phyloP scores from a whole-genome alignment of 495 filamentous ascomycete species.

The Pyrenula massariospora region DNA sequence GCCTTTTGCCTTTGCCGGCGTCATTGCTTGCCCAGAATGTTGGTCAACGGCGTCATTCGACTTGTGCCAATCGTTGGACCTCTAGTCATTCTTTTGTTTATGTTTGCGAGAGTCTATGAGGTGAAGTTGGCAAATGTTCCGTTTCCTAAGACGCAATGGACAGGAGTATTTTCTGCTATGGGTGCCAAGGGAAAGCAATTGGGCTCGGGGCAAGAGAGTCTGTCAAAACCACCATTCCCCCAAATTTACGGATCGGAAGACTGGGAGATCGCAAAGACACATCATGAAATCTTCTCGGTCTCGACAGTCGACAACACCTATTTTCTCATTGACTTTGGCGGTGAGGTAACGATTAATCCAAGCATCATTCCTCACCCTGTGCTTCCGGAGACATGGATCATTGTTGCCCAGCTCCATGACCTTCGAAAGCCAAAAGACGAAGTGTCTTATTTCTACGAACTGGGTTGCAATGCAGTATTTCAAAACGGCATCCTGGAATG shows the following conservation, averaged over 20 bases:
- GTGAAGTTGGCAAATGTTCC: not conserved
- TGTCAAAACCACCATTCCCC: not conserved
- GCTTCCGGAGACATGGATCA: slow-evolving; percentile 27
- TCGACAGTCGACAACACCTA: slow-evolving; percentile 25
- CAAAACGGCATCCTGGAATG: slow-evolving; percentile 23
- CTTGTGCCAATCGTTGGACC: not conserved
- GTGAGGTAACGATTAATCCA: slow-evolving; percentile 28
- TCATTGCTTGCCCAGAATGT: not conserved
- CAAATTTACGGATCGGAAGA: not conserved
- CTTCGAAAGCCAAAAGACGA: not conserved
- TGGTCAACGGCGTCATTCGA: not conserved
- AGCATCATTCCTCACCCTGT: slow-evolving; percentile 41
- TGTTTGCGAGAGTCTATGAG: not conserved
- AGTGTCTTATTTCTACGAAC: slow-evolving; percentile 13
- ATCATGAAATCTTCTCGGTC: slow-evolving; percentile 26
- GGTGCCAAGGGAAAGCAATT: not conserved
- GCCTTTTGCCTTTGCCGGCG: no score
- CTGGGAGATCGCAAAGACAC: slow-evolving; percentile 9
- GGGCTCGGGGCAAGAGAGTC: not conserved
- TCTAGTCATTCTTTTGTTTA: not conserved
- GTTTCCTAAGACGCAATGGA: not conserved
- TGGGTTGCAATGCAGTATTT: slow-evolving; percentile 35
- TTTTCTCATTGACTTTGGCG: slow-evolving; percentile 30
- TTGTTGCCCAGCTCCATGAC: slow-evolving; percentile 28
- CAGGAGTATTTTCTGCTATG: not conserved